Conservation (phyloP, 352 stramenopile genomes). For the Globisporangium yorkense region DNA sequence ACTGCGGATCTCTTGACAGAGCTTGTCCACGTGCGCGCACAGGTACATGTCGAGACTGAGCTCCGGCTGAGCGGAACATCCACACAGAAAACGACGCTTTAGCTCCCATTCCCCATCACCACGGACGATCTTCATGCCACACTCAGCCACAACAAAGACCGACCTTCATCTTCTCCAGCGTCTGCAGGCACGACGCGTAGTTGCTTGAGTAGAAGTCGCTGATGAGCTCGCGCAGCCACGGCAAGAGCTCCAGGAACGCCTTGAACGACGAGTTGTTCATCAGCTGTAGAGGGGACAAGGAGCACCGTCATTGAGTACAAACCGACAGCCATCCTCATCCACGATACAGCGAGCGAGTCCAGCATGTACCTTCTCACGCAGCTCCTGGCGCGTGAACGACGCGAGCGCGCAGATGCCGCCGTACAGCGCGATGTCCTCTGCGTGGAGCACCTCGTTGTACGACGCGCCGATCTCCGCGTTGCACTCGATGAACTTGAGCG, state of each 20-base stretch:
- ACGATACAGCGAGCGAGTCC: background rate
- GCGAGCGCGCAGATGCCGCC: conserved; percentile 82
- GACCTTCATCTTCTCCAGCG: conserved; percentile 74
- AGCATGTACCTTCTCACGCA: conserved; percentile 57
- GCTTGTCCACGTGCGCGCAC: conserved; percentile 55
- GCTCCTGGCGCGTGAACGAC: conserved; percentile 75
- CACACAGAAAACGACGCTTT: too few species aligned
- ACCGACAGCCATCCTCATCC: too few species aligned
- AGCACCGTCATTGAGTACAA: background rate
- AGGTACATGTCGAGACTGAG: conserved; percentile 81
- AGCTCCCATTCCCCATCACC: too few species aligned
- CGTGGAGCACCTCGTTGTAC: conserved; percentile 83
- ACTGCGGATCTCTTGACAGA: conserved; percentile 80
- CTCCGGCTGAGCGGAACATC: conserved; percentile 29
- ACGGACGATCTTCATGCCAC: background rate
- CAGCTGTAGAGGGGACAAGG: conserved; percentile 23
- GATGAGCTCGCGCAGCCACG: conserved; percentile 85
- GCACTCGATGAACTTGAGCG: conserved; percentile 78
- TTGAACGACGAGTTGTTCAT: conserved; percentile 89
- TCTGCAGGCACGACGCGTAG: conserved; percentile 76
- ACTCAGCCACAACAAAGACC: background rate
- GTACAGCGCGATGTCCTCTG: conserved; percentile 85
- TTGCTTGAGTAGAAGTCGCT: conserved; percentile 86
- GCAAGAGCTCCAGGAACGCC: conserved; percentile 81
- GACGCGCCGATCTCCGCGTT: conserved; percentile 69